Evolutionary conservation across 2,329 filamentous ascomycete genomes (phyloP), one percentile per base, ranked within the genome.

Genomic region (Grosmannia clavigera): DNA sequence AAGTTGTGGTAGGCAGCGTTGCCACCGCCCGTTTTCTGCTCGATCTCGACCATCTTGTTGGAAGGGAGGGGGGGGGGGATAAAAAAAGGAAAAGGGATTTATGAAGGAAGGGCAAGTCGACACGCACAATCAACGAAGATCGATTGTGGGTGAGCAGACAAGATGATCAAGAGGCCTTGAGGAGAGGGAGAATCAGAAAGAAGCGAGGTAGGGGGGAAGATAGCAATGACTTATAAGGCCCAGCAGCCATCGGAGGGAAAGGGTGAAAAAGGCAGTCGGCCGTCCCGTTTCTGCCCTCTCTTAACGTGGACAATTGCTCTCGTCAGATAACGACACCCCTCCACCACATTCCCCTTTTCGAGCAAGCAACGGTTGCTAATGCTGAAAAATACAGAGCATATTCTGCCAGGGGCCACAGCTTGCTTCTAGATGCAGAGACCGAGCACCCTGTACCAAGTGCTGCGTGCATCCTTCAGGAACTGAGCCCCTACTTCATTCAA

Each of bases 1-100:
- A 86, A 90, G 76, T 90, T 90, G 75, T 86, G 84, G 74, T 86
- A 88, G 62, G 86, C 86, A 62, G 78, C 78, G 68, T 88, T 88
- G 66, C 85, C 85, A 62, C 85, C 85, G 0, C 76, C 68, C 1
- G 84, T 88, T 69, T 78, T 79, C 46, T 67, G 57, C 33, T 58
- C 46, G 29, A 59, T 25, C 43, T 65, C 65, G 33, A 65, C 62
- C 67, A 68, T 67, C 22, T 22, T 54, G 33, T 16, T 27, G 7
- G 25, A 27, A 27, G 10, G 12, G 9, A 29, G 33, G 6, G 55
- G 22, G 33, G 35, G 38, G 22, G 22, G 22, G 22, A 22, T n/a
- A n/a, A 40, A 9, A 14, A 25, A 56, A 55, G 53, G 46, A 52
- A 48, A 58, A 53, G 25, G 35, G 38, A 40, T 12, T 40, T n/a